Base-by-base conservation (phyloP, 345 rosid genomes). In the Dovyalis caffra region DNA sequence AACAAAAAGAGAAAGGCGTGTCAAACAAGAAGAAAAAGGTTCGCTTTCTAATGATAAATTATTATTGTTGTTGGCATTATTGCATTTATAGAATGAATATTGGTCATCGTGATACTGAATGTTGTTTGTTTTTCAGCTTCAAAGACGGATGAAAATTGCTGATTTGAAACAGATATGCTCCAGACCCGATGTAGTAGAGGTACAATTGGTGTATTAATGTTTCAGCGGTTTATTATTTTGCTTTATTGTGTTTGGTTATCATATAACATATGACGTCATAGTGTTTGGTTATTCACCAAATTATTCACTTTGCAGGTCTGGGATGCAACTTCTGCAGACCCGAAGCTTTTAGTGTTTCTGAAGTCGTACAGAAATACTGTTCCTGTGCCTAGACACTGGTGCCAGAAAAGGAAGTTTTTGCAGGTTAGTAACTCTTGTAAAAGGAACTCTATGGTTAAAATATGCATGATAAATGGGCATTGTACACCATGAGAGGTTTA, bases 161-260 rank as follows among this genome's bases (percentile, higher is more conserved):
- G 91, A 90, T 81, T 86, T 96, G 57, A 96, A 96, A 82, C 97
- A 93, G 80, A 93, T 92, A 16, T 92, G 95, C 74, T 83, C 97
- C 20, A 92, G 97, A 86, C 99, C 98, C 75, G 98, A 93, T 93
- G 99, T 93, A 31, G 99, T 96, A 66, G 99, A 93, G 97, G 98
- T 96, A 84, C 23, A 72, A 28, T 51, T 80, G 78, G 37, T 51
- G 74, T 33, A 62, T 28, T 8, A 26, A 26, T 75, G 12, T 20
- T 63, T 56, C 33, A 8, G 14, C 60, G 11, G 23, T 32, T 25
- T 53, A 43, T 63, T 11, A 10, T 26, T 40, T 26, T 40, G 28
- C 47, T 2, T 0, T 8, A 40, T 23, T 37, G 16, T 51, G 5
- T 66, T 8, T 66, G 20, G 53, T 61, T 11, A 5, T 65, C 47